Base-by-base conservation (phyloP, 495 filamentous ascomycete species). In the Cudoniella acicularis region DNA sequence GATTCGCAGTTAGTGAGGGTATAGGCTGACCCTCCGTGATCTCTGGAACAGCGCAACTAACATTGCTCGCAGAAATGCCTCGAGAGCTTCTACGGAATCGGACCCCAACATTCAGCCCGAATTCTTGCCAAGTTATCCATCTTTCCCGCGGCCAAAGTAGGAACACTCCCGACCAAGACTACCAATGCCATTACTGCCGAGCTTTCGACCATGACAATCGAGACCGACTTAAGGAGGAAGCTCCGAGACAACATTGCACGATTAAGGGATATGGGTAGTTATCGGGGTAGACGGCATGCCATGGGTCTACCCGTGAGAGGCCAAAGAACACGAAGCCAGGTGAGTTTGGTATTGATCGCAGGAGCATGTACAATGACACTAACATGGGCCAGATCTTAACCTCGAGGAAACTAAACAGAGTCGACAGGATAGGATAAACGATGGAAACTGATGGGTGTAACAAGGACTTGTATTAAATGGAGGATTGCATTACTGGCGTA, bases 121-220 rank as follows among this genome's bases (percentile, higher is more conserved):
- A 82, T 98, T 57, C 83, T 97, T 66, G 89, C 95, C 63, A 91
- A 89, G 65, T 86, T 89, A 74, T 83, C 83, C 68, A 95, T 98
- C 72, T 89, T 96, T 73, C 84, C 87, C 20, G 85, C 79, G 45
- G 90, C 90, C 59, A 84, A 83, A 68, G 77, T 97, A 54, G 85
- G 87, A 68, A 77, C 80, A 2, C 75, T 98, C 10, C 75, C 78
- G 52, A 82, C 82, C 58, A 84, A 88, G 68, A 88, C 88, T 59
- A 75, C 95, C 59, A 82, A 87, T 18, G 86, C 89, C 49, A 78
- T 98, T 54, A 90, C 83, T n/a, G 84, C 85, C 43, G 89, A 92
- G 66, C 78, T 98, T 41, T 89, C 92, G 6, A 86, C 84, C 10
- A 92, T 98, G 92, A 95, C 87, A 43, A 91, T 96, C 60, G 95